Conservation (phyloP, 2,329 filamentous ascomycete genomes). For the Aspergillus costaricaensis region DNA sequence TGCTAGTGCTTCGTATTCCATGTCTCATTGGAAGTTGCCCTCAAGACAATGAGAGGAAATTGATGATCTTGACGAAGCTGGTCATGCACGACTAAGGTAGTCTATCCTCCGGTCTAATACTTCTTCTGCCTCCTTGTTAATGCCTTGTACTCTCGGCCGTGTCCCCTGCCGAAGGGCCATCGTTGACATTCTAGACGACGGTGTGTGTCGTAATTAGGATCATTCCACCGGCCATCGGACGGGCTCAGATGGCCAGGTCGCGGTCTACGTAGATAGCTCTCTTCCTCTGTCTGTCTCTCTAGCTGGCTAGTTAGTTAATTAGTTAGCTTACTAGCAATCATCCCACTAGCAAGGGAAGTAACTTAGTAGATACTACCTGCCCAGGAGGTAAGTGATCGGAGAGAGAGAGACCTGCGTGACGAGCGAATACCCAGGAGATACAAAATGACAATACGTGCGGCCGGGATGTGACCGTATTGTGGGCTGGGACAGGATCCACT, state of each 20-base stretch:
- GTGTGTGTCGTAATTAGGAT: too few species aligned
- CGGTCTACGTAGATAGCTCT: too few species aligned
- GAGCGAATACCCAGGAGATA: neutral
- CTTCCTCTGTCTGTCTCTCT: neutral
- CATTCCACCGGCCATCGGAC: too few species aligned
- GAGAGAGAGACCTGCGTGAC: neutral
- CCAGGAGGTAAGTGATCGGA: neutral
- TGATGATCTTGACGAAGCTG: neutral
- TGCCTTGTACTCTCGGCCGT: neutral
- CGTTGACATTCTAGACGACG: neutral
- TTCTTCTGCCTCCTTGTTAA: neutral
- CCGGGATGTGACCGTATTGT: constrained; percentile 11
- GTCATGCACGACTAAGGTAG: neutral
- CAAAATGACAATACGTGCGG: constrained; percentile 9
- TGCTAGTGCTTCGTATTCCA: neutral
- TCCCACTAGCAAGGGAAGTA: neutral
- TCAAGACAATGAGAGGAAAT: neutral
- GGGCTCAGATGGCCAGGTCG: too few species aligned
- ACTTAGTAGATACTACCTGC: neutral
- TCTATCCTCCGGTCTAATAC: too few species aligned
- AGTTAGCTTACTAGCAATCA: neutral
- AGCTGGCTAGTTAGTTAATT: neutral
- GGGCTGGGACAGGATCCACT: constrained; percentile 1
- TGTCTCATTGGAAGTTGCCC: neutral
- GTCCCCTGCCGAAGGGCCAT: neutral